Conservation (phyloP, 257 asterid species). For the Salvia rosmarinus region DNA sequence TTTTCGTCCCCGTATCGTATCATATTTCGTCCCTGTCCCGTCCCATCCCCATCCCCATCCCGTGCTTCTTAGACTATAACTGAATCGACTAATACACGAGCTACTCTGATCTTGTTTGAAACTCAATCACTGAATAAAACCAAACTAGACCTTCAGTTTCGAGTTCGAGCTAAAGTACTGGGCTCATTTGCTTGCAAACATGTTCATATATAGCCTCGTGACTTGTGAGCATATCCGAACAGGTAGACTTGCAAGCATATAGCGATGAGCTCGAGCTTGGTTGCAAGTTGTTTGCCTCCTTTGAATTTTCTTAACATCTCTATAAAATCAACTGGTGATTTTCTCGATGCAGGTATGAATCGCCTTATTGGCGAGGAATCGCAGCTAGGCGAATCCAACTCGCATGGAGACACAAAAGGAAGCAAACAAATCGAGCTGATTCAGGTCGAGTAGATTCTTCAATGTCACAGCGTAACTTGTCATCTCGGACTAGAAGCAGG, state of each 20-base stretch:
- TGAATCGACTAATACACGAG: no score
- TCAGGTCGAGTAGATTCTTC: slow-evolving; percentile 4
- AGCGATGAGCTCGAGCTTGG: neutral
- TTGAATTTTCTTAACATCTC: neutral
- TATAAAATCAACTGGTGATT: no score
- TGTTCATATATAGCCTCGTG: neutral
- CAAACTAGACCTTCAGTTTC: no score
- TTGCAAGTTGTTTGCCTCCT: neutral
- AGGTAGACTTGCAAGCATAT: no score
- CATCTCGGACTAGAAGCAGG: neutral
- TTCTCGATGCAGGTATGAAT: neutral
- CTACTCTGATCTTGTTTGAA: no score
- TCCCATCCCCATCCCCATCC: no score
- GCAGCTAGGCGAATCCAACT: slow-evolving; percentile 17
- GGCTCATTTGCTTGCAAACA: neutral
- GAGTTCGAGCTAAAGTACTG: neutral
- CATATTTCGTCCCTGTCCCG: no score
- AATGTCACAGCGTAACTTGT: neutral
- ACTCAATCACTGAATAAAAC: no score
- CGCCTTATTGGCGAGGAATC: neutral
- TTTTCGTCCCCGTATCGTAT: no score
- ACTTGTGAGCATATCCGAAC: no score
- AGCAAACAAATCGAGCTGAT: slow-evolving; percentile 9
- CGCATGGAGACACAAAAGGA: neutral
- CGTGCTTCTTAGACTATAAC: no score